Base-by-base conservation (phyloP, 129 eudicot species). In the Escallonia rubra region DNA sequence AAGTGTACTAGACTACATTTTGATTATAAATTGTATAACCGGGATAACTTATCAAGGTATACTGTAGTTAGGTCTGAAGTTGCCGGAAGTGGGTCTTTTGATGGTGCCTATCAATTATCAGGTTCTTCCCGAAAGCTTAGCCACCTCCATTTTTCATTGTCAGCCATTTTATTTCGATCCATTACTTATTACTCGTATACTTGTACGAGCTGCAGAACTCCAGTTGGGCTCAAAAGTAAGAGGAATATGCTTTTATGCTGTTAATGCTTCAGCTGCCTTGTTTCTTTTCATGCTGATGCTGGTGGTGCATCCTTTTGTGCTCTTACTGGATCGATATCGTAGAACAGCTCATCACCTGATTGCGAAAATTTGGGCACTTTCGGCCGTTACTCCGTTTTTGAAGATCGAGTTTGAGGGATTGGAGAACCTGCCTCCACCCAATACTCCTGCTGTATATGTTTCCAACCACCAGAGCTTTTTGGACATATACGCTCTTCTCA, bases 401-500 rank as follows among this genome's bases (percentile, higher is more conserved):
- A 84, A 80, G 68, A 70, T 92, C 57, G 78, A 88, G 68, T 72
- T 81, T 59, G 82, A 79, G 77, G 98, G 98, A 46, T 66, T 77
- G 64, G 91, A 86, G 56, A 82, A 92, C 79, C 78, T 92, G 43
- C 98, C 98, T n/a, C 70, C 83, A 49, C 47, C 74, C 14, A 83
- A 86, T 74, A 73, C 87, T 43, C 87, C 98, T 56, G 96, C 96
- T 57, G 87, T 92, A 38, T 92, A 88, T 73, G 96, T 92, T 59
- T 80, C 98, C 62, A 92, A 92, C 79, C 98, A 92, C 76, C 98
- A 89, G 70, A 92, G 98, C 76, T 92, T 92, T 79, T 69, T 92
- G 48, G 98, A 92, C 83, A 92, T 83, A 71, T 86, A 84, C 70
- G 68, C 96, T 39, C 94, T 92, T 70, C 82, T 92, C 41, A 89